Evolutionary conservation across 192 early-diverging fungal genomes (phyloP).

Genomic region (Linnemannia zychae): DNA sequence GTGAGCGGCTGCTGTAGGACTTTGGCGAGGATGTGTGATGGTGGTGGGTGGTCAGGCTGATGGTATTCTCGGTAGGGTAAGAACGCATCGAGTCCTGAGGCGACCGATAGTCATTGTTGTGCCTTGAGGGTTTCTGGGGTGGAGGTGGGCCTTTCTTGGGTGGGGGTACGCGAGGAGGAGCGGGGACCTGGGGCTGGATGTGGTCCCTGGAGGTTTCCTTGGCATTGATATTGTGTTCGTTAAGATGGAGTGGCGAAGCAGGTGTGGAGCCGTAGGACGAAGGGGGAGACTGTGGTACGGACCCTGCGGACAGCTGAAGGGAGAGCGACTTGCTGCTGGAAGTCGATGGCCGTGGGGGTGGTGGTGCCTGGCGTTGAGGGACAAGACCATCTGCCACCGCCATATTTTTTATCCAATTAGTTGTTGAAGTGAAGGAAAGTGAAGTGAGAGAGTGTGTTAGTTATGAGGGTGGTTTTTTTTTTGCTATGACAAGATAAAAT

Average conservation of each 20-base stretch:
- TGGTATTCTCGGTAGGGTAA: conserved; percentile 34
- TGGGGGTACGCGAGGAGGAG: conserved; percentile 26
- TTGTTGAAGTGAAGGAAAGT: neutral
- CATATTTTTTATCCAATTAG: conserved; percentile 5
- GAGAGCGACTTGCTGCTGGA: conserved; percentile 36
- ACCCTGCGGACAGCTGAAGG: conserved; percentile 38
- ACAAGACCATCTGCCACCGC: conserved; percentile 38
- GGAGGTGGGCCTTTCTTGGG: conserved; percentile 54
- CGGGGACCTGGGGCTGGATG: neutral
- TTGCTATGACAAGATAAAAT: neutral
- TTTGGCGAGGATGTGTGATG: conserved; percentile 20
- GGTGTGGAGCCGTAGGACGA: conserved; percentile 28
- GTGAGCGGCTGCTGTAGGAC: conserved; percentile 44
- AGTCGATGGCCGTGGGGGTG: conserved; percentile 47
- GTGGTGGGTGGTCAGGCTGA: conserved; percentile 26
- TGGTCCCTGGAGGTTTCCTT: conserved; percentile 16
- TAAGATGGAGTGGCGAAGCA: conserved; percentile 10
- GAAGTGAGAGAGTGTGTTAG: neutral
- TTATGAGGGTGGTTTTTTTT: neutral
- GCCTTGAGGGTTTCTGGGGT: conserved; percentile 48
- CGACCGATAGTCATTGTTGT: conserved; percentile 30
- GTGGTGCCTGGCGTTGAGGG: conserved; percentile 56
- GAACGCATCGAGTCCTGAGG: conserved; percentile 45
- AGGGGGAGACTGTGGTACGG: conserved; percentile 17
- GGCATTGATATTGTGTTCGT: neutral